Evolutionary conservation across 2,329 filamentous ascomycete species (phyloP), one percentile per base, ranked within the genome.

Genomic region (Aspergillus bombycis): DNA sequence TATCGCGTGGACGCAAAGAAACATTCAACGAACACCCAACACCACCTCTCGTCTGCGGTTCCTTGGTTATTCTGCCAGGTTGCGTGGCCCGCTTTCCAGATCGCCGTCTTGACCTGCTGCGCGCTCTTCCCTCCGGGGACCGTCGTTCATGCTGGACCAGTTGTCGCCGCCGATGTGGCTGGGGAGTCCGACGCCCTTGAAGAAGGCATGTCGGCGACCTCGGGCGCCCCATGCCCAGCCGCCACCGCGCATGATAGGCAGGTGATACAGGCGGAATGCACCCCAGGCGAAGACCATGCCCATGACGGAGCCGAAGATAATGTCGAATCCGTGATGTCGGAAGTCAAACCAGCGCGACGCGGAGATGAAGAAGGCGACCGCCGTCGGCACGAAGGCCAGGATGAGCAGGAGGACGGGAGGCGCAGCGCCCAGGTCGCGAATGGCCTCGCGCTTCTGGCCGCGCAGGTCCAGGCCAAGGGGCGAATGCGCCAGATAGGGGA

Each of bases 211-310:
- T 60, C 89, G 85, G 50, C 83, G 82, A 71, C 86, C 91, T 57
- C 94, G 85, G 0, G 93, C 89, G 3, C 91, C 93, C 94, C 93
- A 97, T 0, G 92, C 88, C 93, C 93, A 97, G 16, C 94, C 94
- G 1, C 90, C 91, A 8, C 93, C 93, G n/a, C 85, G 84, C 23
- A 81, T 83, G 66, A 96, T 88, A 0, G 93, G 92, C 11, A 95
- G 80, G 74, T 97, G 93, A 74, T 97, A 97, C 81, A 90, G 92
- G 28, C 91, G 85, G 81, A 97, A 97, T 3, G 89, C 86, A 69
- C 94, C 88, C 75, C 89, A 89, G 23, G 91, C 86, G 43, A 86
- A 86, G 52, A 88, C 78, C 16, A 89, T 84, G 10, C 94, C 94
- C 65, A 97, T 90, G 14, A 91, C 68, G 61, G 89, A 91, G n/a